A percentile compares a stretch with the other conserved stretches of the same genome.
Evolutionary conservation across 78 protist species (phyloP).

Genomic region (Dictyostelium intermedium): DNA sequence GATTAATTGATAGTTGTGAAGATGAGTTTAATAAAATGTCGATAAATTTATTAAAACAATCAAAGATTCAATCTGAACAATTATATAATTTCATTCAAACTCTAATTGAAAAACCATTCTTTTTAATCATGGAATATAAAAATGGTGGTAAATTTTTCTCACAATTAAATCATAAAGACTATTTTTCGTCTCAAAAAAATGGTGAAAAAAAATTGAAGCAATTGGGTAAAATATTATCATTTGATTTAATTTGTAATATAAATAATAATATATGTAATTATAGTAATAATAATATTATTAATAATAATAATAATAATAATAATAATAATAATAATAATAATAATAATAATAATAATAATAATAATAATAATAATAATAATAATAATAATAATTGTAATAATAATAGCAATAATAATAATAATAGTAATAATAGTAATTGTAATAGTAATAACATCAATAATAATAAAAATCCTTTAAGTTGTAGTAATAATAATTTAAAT

Average conservation of each 20-base stretch:
- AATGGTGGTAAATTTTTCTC: conserved; percentile 15
- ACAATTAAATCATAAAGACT: conserved; percentile 34
- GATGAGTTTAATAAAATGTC: conserved; percentile 31
- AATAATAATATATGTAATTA: not conserved
- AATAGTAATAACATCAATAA: no score
- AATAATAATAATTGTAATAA: no score
- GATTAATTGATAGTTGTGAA: conserved; percentile 3
- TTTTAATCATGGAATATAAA: conserved; percentile 32
- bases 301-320: not conserved
- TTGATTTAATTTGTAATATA: conserved; percentile 51
- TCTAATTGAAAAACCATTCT: conserved; percentile 7
- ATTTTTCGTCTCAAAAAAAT: not conserved
- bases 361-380: no score
- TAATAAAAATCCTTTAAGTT: not conserved
- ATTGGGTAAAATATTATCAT: conserved; percentile 39
- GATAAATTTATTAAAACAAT: not conserved
- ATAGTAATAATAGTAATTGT: no score
- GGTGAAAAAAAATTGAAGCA: conserved; percentile 35
- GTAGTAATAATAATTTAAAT: not conserved
- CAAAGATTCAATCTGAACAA: not conserved
- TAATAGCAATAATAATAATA: no score
- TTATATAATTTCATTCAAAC: not conserved
- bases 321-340: not conserved
- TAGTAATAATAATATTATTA: not conserved
- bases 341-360: not conserved